Base-by-base conservation (phyloP, 495 filamentous ascomycete genomes). In the Astrothelium subdiscretum region DNA sequence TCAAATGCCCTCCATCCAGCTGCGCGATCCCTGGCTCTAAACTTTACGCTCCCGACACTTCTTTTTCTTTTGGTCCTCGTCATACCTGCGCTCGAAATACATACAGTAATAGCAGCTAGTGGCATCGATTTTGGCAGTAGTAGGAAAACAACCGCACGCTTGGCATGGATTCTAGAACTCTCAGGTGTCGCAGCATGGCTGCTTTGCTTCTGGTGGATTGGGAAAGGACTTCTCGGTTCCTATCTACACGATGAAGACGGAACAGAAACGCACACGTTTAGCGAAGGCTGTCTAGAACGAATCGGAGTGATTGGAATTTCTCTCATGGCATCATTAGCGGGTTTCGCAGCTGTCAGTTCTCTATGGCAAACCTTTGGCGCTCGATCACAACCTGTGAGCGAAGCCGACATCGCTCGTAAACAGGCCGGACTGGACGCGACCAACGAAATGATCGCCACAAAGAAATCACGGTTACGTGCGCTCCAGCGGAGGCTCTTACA, bases 281-380 rank as follows among this genome's bases (percentile, higher is more conserved):
- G 79, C 59, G 83, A 90, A 69, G 88, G 85, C 27, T 90, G 87
- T 74, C 76, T 92, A 48, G 87, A 90, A 71, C 76, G 89, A 38
- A 84, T 94, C 20, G 89, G 87, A 18, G 82, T 92, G 32, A 87
- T 91, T 67, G 89, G 89, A 13, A 87, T 92, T 32, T 86, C 84
- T 59, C 75, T 90, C 32, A 92, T 94, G 89, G 88, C 89, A 10
- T 76, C 89, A 24, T 76, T 94, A 32, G 87, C 89, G 22, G 89
- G 89, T 12, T 94, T 92, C 68, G 89, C 89, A 26, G 87, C 87
- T 26, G 85, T 94, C 40, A 88, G 85, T 52, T 85, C 85, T 10
- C 83, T 89, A 29, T 92, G 89, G 89, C 86, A 91, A 69, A 88
- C 80, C 31, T 90, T 92, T 72, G 81, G 82, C 15, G 81, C 80